phyloP scores from a whole-genome alignment of 169 alveolate genomes.

The Babesia ovis region DNA sequence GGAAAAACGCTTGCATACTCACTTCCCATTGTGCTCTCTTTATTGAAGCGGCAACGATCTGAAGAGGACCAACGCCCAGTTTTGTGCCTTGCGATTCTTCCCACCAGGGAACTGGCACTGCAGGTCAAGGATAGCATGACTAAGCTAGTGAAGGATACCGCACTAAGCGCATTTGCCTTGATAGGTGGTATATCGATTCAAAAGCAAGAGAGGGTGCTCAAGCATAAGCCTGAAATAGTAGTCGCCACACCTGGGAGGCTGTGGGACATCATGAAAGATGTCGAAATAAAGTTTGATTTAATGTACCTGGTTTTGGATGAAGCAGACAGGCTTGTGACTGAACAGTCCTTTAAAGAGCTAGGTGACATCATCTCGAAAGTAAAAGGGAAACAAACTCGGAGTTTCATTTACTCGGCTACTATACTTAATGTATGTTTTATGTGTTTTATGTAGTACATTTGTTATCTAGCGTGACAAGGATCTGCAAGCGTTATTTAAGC shows the following conservation, averaged over 20 bases:
- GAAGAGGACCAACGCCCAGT: not conserved
- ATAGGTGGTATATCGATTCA: constrained; percentile 83
- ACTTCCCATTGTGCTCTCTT: constrained; percentile 79
- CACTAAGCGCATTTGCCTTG: constrained; percentile 63
- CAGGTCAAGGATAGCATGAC: constrained; percentile 79
- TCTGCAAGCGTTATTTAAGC: constrained; percentile 34
- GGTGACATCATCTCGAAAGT: constrained; percentile 41
- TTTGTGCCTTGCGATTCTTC: constrained; percentile 62
- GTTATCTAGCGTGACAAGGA: constrained; percentile 35
- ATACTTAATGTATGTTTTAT: constrained; percentile 54
- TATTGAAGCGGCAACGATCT: not conserved
- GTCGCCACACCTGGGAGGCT: constrained; percentile 82
- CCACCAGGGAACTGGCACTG: constrained; percentile 89
- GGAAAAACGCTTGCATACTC: constrained; percentile 90
- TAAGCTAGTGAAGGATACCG: constrained; percentile 55
- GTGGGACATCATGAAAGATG: constrained; percentile 60
- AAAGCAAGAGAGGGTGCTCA: constrained; percentile 71
- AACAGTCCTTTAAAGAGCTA: constrained; percentile 51
- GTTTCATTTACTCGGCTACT: constrained; percentile 63
- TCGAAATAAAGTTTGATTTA: constrained; percentile 74
- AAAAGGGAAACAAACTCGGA: constrained; percentile 12
- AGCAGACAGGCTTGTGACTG: constrained; percentile 91
- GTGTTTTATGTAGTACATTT: not conserved
- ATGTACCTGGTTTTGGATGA: constrained; percentile 89
- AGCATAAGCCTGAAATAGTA: constrained; percentile 67